These are phyloP conservation scores for Dysphania ambrosioides DNA, from an alignment of 148 eudicot species.

Conservation along the genomic window DNA sequence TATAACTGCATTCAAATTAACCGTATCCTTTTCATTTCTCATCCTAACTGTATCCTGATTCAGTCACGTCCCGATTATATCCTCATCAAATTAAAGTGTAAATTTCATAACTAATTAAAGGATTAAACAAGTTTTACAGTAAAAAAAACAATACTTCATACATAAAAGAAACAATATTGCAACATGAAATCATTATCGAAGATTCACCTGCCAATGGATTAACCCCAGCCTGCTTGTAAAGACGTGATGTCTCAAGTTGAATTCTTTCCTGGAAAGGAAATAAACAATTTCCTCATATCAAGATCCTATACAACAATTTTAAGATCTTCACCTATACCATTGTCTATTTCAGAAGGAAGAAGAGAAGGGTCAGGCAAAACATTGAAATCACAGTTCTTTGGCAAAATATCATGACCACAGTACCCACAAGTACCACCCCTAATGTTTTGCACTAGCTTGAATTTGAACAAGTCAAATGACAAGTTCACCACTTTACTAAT, in stretches of 20 bases:
- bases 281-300: conserved; percentile 10
- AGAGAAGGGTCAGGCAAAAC: background rate
- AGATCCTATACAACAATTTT: background rate
- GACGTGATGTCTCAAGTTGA: conserved; percentile 90
- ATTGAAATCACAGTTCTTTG: no score
- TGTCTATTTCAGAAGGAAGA: background rate
- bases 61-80: background rate
- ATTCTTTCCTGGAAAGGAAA: conserved; percentile 79
- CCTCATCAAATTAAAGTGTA: background rate
- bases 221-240: conserved; percentile 92
- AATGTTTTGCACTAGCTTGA: no score
- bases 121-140: background rate
- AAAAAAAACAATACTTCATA: no score
- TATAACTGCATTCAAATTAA: no score
- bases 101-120: background rate
- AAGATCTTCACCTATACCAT: background rate
- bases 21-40: background rate
- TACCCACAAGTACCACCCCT: no score
- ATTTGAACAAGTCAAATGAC: no score
- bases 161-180: background rate
- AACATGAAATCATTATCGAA: background rate
- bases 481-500: background rate
- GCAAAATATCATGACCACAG: no score
- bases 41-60: background rate
- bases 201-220: conserved; percentile 93